A percentile compares a stretch with the other conserved stretches of the same genome.
phyloP scores from a whole-genome alignment of 1,139 yeast species.

The Geotrichum citri-aurantii region DNA sequence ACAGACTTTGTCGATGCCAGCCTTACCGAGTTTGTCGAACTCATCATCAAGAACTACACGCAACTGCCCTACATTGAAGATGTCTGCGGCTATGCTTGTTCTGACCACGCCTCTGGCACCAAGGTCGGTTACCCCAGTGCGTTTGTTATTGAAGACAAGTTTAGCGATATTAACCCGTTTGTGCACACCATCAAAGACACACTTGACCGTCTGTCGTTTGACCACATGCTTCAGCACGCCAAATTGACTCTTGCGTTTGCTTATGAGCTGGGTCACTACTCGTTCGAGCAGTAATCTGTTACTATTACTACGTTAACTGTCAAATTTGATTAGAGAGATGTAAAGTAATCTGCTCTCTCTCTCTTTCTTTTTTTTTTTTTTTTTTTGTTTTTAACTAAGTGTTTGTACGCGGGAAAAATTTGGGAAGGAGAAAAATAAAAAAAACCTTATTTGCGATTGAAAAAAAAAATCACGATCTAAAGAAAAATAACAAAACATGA shows the following conservation, averaged over 20 bases:
- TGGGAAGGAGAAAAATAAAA: no score
- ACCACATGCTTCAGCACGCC: conserved; percentile 73
- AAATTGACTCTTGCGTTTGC: conserved; percentile 68
- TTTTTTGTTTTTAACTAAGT: no score
- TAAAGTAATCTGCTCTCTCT: no score
- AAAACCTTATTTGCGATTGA: no score
- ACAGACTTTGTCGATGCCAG: conserved; percentile 45
- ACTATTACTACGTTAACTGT: neutral
- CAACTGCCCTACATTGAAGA: conserved; percentile 67
- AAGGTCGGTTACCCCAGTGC: conserved; percentile 81
- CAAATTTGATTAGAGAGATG: no score
- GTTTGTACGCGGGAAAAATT: no score
- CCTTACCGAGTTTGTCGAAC: conserved; percentile 13
- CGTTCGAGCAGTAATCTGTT: conserved; percentile 18
- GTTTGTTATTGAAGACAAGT: conserved; percentile 72
- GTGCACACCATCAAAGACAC: conserved; percentile 81
- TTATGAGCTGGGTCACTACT: conserved; percentile 52
- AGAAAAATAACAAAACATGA: no score
- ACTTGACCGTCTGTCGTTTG: conserved; percentile 67
- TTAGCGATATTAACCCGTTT: conserved; percentile 56
- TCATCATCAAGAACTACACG: conserved; percentile 11
- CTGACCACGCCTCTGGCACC: conserved; percentile 85
- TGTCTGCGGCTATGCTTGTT: conserved; percentile 84
- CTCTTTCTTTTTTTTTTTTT: no score
- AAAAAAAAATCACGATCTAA: no score